Evolutionary conservation across 2,329 filamentous ascomycete genomes (phyloP).

Genomic region (Pyrenochaeta sp.): DNA sequence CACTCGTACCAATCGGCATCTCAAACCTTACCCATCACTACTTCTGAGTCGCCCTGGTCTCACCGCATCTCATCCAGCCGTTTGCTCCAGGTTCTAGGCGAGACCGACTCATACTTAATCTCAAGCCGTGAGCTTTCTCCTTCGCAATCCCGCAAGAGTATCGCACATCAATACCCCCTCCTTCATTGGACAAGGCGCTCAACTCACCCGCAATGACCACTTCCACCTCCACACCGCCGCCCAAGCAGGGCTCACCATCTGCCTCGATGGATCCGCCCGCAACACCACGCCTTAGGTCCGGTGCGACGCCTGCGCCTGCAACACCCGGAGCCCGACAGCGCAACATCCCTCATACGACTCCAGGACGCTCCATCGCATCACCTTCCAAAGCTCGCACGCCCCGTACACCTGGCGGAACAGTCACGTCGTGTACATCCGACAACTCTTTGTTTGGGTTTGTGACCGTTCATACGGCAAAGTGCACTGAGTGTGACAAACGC

Average conservation of each 20-base stretch:
- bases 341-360: neutral
- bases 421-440: conserved; percentile 25
- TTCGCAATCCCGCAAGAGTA: neutral
- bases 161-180: neutral
- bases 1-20: neutral
- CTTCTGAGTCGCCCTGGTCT: neutral
- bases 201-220: neutral
- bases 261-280: conserved; percentile 2
- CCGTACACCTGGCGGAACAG: conserved; percentile 18
- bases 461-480: conserved; percentile 49
- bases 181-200: neutral
- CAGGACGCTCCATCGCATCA: conserved; percentile 2
- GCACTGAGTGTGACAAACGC: conserved; percentile 45
- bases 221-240: neutral
- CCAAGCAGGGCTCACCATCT: neutral
- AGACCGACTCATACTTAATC: neutral
- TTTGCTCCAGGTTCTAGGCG: neutral
- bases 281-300: neutral
- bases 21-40: neutral
- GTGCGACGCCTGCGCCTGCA: neutral
- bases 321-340: neutral
- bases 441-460: conserved; percentile 30
- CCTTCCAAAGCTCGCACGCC: conserved; percentile 10
- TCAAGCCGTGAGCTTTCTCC: neutral
- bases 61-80: neutral